phyloP scores from a whole-genome alignment of 192 early-diverging fungal genomes.

The Coemansia sp. region DNA sequence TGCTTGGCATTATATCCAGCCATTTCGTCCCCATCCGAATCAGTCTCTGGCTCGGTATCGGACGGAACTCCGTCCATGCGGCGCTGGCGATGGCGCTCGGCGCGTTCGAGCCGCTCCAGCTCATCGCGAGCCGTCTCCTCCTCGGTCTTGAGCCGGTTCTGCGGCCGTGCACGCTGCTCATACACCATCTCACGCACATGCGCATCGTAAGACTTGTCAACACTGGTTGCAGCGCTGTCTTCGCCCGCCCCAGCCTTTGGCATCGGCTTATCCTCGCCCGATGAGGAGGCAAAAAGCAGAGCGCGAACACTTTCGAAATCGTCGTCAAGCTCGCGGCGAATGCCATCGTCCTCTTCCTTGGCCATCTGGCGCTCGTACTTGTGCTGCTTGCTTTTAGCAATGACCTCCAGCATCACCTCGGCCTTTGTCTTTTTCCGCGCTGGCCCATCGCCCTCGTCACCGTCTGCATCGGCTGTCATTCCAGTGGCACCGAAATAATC shows the following conservation, averaged over 20 bases:
- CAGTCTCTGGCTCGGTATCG: conserved; percentile 53
- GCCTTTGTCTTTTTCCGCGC: conserved; percentile 77
- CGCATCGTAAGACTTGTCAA: conserved; percentile 78
- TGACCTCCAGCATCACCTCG: conserved; percentile 97
- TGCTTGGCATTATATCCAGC: conserved; percentile 52
- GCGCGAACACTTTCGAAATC: conserved; percentile 82
- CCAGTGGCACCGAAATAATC: conserved; percentile 46
- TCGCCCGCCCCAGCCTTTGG: conserved; percentile 16
- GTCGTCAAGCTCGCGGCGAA: conserved; percentile 82
- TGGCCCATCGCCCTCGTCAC: conserved; percentile 25
- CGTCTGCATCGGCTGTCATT: conserved; percentile 3
- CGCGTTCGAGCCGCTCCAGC: conserved; percentile 79
- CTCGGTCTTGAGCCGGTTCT: conserved; percentile 92
- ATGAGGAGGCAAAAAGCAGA: conserved; percentile 58
- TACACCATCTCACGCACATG: conserved; percentile 77
- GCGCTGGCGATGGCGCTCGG: conserved; percentile 75
- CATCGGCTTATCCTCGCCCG: conserved; percentile 23
- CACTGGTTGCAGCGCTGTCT: conserved; percentile 26
- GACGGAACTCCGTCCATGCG: conserved; percentile 79
- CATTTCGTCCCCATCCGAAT: conserved; percentile 61
- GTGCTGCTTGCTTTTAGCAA: conserved; percentile 95
- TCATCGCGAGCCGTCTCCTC: conserved; percentile 89
- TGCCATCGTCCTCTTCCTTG: conserved; percentile 82
- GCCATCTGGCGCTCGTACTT: conserved; percentile 89
- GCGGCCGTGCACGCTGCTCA: conserved; percentile 83